Evolutionary conservation across 2,329 filamentous ascomycete species (phyloP).

Genomic region (Colletotrichum limetticola): DNA sequence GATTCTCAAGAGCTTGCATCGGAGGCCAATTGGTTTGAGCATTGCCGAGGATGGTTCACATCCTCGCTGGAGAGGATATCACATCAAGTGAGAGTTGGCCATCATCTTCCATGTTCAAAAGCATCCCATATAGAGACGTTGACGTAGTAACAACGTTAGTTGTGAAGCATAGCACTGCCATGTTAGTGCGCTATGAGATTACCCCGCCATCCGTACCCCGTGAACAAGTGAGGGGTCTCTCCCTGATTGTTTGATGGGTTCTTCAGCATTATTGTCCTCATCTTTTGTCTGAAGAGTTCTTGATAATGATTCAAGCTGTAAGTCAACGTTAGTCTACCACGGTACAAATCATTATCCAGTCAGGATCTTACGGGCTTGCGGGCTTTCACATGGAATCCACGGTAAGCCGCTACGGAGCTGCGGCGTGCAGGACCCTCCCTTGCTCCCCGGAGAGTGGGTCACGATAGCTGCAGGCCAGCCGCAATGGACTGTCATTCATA

Average conservation of each 20-base stretch:
- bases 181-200: background rate
- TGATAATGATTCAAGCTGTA: too few species aligned
- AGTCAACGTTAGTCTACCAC: too few species aligned
- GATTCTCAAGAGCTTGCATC: background rate
- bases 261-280: background rate
- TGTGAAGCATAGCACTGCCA: background rate
- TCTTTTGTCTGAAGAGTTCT: too few species aligned
- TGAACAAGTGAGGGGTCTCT: background rate
- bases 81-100: background rate
- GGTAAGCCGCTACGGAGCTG: background rate
- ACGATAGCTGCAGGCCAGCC: constrained; percentile 17
- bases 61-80: background rate
- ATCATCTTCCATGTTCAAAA: background rate
- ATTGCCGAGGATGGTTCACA: too few species aligned
- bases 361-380: background rate
- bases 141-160: background rate
- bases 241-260: background rate
- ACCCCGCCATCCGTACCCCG: background rate
- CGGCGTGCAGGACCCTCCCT: constrained; percentile 3
- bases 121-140: background rate
- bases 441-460: constrained; percentile 19
- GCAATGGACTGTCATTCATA: background rate
- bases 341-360: background rate
- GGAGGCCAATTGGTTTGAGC: too few species aligned
- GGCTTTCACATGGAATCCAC: background rate